Evolutionary conservation across 257 asterid species (phyloP).

Genomic region (Capsicum rhomboideum): DNA sequence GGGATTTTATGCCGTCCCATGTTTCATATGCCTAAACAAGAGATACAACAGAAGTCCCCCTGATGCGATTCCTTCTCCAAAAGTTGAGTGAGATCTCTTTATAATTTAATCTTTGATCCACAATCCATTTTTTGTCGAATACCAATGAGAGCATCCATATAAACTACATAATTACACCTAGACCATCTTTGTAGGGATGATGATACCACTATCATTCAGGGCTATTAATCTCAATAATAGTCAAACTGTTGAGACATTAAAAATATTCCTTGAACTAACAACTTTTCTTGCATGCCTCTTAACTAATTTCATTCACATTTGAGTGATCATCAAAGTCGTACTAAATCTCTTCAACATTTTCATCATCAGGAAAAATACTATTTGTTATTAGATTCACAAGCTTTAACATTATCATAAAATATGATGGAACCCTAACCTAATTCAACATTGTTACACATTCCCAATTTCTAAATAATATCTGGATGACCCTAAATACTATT

Average conservation of each 20-base stretch:
- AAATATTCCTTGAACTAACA: conserved; percentile 42
- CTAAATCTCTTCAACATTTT: conserved; percentile 36
- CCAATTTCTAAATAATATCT: no score
- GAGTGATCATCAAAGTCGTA: conserved; percentile 40
- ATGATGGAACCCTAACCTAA: no score
- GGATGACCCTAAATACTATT: no score
- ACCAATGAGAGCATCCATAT: conserved; percentile 43
- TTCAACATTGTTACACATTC: conserved; percentile 6
- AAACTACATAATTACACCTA: conserved; percentile 62
- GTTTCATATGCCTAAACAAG: no score
- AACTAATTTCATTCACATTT: conserved; percentile 42
- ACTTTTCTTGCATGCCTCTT: conserved; percentile 36
- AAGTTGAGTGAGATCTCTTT: no score
- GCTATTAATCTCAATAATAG: conserved; percentile 36
- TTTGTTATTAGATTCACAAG: not conserved
- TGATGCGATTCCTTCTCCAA: no score
- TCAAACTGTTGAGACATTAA: conserved; percentile 25
- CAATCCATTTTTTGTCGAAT: conserved; percentile 19
- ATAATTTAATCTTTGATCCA: not conserved
- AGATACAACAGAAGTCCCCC: no score
- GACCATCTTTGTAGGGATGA: conserved; percentile 59
- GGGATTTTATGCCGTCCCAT: conserved; percentile 21
- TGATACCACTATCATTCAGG: conserved; percentile 59
- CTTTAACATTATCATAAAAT: not conserved
- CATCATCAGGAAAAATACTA: conserved; percentile 12